Evolutionary conservation across 2,329 filamentous ascomycete species (phyloP), one percentile per base, ranked within the genome.

Genomic region (Penicillium janthinellum): DNA sequence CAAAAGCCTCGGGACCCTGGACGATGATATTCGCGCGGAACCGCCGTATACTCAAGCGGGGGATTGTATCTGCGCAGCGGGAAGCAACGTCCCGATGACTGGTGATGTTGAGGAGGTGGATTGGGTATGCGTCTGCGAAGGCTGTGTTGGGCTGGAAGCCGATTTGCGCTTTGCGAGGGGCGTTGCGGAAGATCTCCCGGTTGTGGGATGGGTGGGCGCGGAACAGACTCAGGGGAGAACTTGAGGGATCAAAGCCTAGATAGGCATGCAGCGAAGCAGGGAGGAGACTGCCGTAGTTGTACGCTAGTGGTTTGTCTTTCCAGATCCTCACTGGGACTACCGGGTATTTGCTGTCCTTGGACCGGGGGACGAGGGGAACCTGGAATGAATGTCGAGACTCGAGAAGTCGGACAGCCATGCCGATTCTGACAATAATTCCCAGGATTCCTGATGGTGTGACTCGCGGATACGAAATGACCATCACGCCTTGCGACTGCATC

Each of bases 21-120:
- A 87, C 65, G 57, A 86, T 79, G 45, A 88, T 80, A 66, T 88
- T 88, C 14, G 84, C 80, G 44, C 85, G 78, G 66, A 86, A 87
- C 14, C 84, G 80, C 5, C 81, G 71, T n/a, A 82, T 79, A 53
- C 81, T 80, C 37, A 87, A 73, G 1, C 71, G 69, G 0, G 78
- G 78, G 14, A 76, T 73, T 4, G 73, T 73, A 6, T 66, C 63
- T 25, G 63, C 67, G 5, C 85, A 76, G 12, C 75, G 73, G 3
- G 67, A 69, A 7, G 79, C 81, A 4, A 86, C 75, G 28, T 85
- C 79, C 5, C 78, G 80, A 12, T 86, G 78, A 42, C 82, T 85
- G 15, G 83, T 77, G 15, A 87, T 70, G 49, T 81, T 84, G 48
- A 86, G 71, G 4, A 87, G 75, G 54, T 86, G 82, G 4, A 87